These are phyloP conservation scores for Pseudisothecium myosuroides DNA, from an alignment of 225 moss, liverwort and hornwort species.

Conservation along the genomic window DNA sequence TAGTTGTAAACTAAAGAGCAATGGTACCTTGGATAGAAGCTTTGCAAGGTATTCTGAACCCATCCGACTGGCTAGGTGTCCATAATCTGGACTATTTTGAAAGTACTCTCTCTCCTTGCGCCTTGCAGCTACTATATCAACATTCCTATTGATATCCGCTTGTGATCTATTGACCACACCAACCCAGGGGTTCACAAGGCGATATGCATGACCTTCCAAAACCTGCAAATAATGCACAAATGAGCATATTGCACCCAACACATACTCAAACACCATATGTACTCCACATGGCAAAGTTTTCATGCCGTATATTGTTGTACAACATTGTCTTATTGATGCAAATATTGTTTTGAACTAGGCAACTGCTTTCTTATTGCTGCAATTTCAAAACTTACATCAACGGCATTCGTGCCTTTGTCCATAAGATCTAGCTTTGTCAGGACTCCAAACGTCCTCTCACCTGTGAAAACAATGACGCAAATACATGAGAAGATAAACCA, in stretches of 20 bases:
- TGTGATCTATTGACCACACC: constrained; percentile 91
- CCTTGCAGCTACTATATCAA: constrained; percentile 73
- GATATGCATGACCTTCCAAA: constrained; percentile 70
- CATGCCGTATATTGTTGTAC: neutral
- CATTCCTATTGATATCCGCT: constrained; percentile 77
- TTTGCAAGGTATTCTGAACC: constrained; percentile 86
- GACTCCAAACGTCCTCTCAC: constrained; percentile 83
- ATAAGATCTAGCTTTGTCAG: constrained; percentile 84
- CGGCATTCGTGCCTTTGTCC: constrained; percentile 81
- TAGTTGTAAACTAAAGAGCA: neutral
- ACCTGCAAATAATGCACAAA: constrained; percentile 17
- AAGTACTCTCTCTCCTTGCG: constrained; percentile 76
- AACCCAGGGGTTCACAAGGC: constrained; percentile 77
- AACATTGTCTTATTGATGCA: neutral
- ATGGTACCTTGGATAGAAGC: constrained; percentile 61
- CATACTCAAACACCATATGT: neutral
- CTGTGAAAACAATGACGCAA: neutral
- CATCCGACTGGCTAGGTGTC: constrained; percentile 57
- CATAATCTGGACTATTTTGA: constrained; percentile 59
- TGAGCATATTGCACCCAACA: neutral
- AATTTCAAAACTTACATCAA: constrained; percentile 48
- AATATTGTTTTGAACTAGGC: neutral
- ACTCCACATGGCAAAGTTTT: neutral
- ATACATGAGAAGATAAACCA: neutral
- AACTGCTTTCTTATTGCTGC: neutral